Conservation (phyloP, 2,329 filamentous ascomycete genomes). For the Aspergillus terreus region DNA sequence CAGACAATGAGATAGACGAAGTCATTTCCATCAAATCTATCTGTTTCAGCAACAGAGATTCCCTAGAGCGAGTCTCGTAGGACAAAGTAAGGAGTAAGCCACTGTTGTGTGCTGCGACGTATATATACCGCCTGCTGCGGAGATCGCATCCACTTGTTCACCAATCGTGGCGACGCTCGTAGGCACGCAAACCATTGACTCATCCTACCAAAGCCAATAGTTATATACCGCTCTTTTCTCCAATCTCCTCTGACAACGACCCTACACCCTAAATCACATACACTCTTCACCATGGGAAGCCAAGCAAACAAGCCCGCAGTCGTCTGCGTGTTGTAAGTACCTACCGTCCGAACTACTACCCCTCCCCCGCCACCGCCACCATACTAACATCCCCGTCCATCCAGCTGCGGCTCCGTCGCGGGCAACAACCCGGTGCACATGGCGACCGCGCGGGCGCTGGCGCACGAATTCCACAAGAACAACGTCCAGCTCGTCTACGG, state of each 20-base stretch:
- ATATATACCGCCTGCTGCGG: no score
- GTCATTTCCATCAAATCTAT: no score
- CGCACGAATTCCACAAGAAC: conserved; percentile 66
- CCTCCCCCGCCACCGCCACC: neutral
- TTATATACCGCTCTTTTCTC: neutral
- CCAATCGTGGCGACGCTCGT: no score
- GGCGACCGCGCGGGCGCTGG: conserved; percentile 73
- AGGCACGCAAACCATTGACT: no score
- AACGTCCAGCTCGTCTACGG: conserved; percentile 88
- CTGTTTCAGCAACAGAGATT: no score
- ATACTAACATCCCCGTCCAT: neutral
- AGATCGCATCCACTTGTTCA: no score
- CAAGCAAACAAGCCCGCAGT: conserved; percentile 51
- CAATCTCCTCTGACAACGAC: neutral
- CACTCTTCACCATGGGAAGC: conserved; percentile 12
- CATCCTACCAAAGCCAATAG: no score
- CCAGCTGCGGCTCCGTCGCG: conserved; percentile 72
- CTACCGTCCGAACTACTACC: neutral
- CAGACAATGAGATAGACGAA: no score
- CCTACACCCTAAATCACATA: neutral
- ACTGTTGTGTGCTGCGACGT: no score
- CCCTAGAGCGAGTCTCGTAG: no score
- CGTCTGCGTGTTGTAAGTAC: conserved; percentile 77
- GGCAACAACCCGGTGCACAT: conserved; percentile 73
- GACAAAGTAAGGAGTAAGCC: no score